Evolutionary conservation across 345 rosid species (phyloP), one percentile per base, ranked within the genome.

Genomic region (Passiflora organensis): DNA sequence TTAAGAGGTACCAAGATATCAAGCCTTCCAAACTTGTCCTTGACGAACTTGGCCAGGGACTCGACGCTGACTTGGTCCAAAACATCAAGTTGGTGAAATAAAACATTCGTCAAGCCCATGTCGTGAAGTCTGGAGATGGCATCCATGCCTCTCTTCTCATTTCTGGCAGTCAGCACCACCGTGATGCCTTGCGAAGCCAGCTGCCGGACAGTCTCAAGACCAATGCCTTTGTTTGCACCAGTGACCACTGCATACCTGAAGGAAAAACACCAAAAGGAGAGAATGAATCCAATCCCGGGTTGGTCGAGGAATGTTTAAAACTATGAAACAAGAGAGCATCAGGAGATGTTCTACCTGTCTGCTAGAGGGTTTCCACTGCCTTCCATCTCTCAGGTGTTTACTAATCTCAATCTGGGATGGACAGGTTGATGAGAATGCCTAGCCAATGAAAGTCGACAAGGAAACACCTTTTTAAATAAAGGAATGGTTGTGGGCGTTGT

Each of bases 11-110:
- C 81, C 75, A 76, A 51, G 32, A 78, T 66, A 48, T 78, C 81
- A 51, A 78, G 86, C 68, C 72, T 57, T 32, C 79, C 79, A 55
- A 72, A 80, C 25, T 39, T 57, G 19, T 44, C 54, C 17, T 32
- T 38, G 51, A 77, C 32, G 63, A 80, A 78, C 2, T 48, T 13
- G 4, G 79, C 80, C 60, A 75, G 21, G 13, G 62, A 55, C 11
- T 64, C 44, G 16, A 48, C 13, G 60, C 78, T 77, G 25, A 43
- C 13, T 12, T 66, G 67, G 23, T 77, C 82, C 71, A 70, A 56
- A 14, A 77, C 82, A 66, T 80, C 80, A 51, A 78, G 86, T 43
- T 72, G 80, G 54, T 78, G 82, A 64, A 78, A 80, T 36, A 75
- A 39, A 5, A 78, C 76, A 58, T 63, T 70, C 1, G 61, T 19